Conservation (phyloP, 2,329 filamentous ascomycete genomes). For the Aspergillus costaricaensis region DNA sequence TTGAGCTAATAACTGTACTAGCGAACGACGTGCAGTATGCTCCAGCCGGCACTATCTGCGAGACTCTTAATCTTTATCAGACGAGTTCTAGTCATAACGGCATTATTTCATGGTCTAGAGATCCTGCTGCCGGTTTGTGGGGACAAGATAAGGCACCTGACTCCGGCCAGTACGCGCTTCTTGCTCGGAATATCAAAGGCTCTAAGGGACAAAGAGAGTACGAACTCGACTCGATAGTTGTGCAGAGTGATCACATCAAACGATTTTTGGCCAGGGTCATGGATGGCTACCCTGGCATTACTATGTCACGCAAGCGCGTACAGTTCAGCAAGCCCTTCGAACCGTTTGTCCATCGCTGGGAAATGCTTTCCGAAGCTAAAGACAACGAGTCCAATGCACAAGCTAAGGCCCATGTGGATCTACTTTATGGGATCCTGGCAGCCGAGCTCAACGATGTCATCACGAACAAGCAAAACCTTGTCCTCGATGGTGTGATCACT, state of each 20-base stretch:
- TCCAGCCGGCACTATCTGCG: slow-evolving; percentile 34
- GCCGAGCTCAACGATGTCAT: slow-evolving; percentile 57
- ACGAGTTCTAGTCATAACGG: slow-evolving; percentile 55
- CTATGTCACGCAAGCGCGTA: slow-evolving; percentile 59
- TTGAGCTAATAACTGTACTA: not conserved
- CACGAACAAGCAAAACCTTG: slow-evolving; percentile 53
- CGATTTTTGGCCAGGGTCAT: slow-evolving; percentile 58
- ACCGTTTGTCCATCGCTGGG: slow-evolving; percentile 68
- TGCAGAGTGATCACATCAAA: slow-evolving; percentile 65
- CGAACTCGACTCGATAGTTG: slow-evolving; percentile 62
- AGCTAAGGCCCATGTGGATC: slow-evolving; percentile 51
- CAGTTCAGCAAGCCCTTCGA: slow-evolving; percentile 63
- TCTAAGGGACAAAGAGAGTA: slow-evolving; percentile 62
- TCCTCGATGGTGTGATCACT: slow-evolving; percentile 43
- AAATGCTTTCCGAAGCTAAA: slow-evolving; percentile 47
- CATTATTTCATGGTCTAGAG: slow-evolving; percentile 57
- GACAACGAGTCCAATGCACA: slow-evolving; percentile 45
- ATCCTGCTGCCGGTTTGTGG: slow-evolving; percentile 58
- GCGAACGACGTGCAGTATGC: slow-evolving; percentile 12
- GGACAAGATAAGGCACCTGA: slow-evolving; percentile 62
- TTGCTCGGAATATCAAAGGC: slow-evolving; percentile 60
- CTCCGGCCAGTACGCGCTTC: slow-evolving; percentile 52
- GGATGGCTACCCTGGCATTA: slow-evolving; percentile 61
- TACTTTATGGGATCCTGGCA: slow-evolving; percentile 52
- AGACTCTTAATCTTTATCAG: slow-evolving; percentile 52